Base-by-base conservation (phyloP, 2,329 filamentous ascomycete species). In the Alternaria atra region DNA sequence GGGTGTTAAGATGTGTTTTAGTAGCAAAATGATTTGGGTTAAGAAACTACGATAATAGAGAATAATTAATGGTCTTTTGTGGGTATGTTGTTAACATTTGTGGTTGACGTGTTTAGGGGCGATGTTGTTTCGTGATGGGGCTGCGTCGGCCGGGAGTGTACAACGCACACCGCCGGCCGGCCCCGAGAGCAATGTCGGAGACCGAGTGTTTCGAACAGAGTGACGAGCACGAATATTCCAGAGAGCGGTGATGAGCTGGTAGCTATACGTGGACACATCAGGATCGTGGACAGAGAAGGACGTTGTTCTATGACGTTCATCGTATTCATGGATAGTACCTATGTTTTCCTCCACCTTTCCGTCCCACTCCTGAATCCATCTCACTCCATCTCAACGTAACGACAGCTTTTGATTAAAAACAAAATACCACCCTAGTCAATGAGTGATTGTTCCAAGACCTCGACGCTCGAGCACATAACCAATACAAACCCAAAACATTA, bases 251-350 rank as follows among this genome's bases (percentile, higher is more conserved):
- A 35, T 50, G 46, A 35, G 27, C 5, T 50, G 46, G 30, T 37
- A 35, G 9, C 46, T 35, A 6, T 35, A 50, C 46, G 30, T 50
- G 46, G 30, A 48, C 9, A n/a, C 23, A 40, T 9, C 6, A 30
- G 7, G 34, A 30, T 27, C 6, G 34, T 37, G 34, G 15, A 30
- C 6, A 9, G 3, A 30, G 50, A 39, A 43, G 34, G n/a, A n/a
- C 7, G 15, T 27, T 29, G 35, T 23, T 34, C 40, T 51, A 40
- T 55, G n/a, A 61, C 42, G 30, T 50, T 57, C 52, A 37, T 63
- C 56, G 50, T 48, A 50, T 59, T 63, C 55, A 27, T 60, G 32
- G 20, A 48, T 58, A 53, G 48, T 63, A 60, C 56, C 60, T 47
- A 58, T 52, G 35, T 52, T 46, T 27, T 58, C 37, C 29, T 39